These are phyloP conservation scores for Trifolium pratense DNA, from an alignment of 306 rosid species.

Conservation along the genomic window DNA sequence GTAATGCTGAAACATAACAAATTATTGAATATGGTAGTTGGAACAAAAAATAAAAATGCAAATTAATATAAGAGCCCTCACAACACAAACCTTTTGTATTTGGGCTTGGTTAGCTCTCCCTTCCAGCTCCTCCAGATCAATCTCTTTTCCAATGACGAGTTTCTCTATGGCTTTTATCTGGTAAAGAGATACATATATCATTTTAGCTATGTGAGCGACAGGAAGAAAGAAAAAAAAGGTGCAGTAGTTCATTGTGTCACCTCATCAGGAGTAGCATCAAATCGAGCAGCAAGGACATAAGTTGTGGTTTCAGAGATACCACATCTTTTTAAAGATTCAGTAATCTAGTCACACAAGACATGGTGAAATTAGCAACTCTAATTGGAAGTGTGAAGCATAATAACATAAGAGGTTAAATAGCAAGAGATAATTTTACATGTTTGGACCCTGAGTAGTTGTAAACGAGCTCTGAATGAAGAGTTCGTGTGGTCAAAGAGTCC, in stretches of 20 bases:
- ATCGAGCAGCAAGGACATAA: slow-evolving; percentile 78
- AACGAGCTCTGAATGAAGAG: slow-evolving; percentile 95
- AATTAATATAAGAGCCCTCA: slow-evolving; percentile 10
- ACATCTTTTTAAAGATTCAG: slow-evolving; percentile 88
- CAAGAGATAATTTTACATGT: slow-evolving; percentile 60
- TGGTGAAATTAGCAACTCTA: slow-evolving; percentile 38
- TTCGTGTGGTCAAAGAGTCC: slow-evolving; percentile 79
- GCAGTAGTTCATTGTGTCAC: slow-evolving; percentile 45
- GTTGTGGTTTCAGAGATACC: slow-evolving; percentile 78
- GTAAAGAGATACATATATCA: not conserved
- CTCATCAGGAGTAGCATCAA: slow-evolving; percentile 75
- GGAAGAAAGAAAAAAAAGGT: not conserved
- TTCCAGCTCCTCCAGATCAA: slow-evolving; percentile 72
- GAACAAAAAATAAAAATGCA: not conserved
- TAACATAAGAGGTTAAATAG: slow-evolving; percentile 17
- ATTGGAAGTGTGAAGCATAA: slow-evolving; percentile 18
- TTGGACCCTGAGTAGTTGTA: slow-evolving; percentile 91
- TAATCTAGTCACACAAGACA: slow-evolving; percentile 63
- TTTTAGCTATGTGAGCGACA: slow-evolving; percentile 4
- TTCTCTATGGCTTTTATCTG: slow-evolving; percentile 73
- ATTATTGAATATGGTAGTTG: slow-evolving; percentile 30
- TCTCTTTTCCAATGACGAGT: slow-evolving; percentile 70
- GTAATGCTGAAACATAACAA: slow-evolving; percentile 69
- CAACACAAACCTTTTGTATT: slow-evolving; percentile 68
- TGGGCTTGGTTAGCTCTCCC: slow-evolving; percentile 74